These are phyloP conservation scores for Talaromyces wortmannii DNA, from an alignment of 495 filamentous ascomycete species.

Conservation along the genomic window DNA sequence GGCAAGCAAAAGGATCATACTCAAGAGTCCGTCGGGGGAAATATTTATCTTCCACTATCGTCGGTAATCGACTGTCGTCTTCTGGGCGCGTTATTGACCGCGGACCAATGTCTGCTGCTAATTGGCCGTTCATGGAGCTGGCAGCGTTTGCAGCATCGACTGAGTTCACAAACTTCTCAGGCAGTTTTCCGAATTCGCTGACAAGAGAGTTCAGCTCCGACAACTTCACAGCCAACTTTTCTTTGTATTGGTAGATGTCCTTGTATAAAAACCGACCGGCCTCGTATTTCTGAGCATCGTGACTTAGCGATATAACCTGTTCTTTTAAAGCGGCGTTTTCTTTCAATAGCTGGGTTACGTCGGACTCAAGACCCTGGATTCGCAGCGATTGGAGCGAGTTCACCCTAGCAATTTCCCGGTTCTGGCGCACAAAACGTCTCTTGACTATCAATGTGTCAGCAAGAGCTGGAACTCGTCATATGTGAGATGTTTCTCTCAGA, in stretches of 20 bases:
- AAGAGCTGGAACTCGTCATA: not conserved
- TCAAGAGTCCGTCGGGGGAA: constrained; percentile 69
- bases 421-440: constrained; percentile 82
- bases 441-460: constrained; percentile 51
- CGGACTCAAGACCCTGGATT: constrained; percentile 80
- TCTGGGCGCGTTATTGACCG: constrained; percentile 8
- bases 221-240: constrained; percentile 63
- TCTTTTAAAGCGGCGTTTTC: constrained; percentile 85
- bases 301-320: constrained; percentile 66
- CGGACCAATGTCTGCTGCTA: not conserved
- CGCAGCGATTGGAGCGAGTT: constrained; percentile 89
- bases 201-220: constrained; percentile 60
- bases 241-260: constrained; percentile 60
- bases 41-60: constrained; percentile 76
- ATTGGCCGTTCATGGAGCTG: not conserved
- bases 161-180: constrained; percentile 21
- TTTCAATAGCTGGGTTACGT: constrained; percentile 71
- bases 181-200: constrained; percentile 48
- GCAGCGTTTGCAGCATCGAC: not conserved
- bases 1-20: constrained; percentile 36
- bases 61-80: constrained; percentile 64
- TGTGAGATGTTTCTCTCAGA: not conserved
- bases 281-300: constrained; percentile 51
- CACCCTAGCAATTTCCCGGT: constrained; percentile 82
- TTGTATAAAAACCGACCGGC: constrained; percentile 30